Conservation (phyloP, 2,329 filamentous ascomycete species). For the Eutypella sp. region DNA sequence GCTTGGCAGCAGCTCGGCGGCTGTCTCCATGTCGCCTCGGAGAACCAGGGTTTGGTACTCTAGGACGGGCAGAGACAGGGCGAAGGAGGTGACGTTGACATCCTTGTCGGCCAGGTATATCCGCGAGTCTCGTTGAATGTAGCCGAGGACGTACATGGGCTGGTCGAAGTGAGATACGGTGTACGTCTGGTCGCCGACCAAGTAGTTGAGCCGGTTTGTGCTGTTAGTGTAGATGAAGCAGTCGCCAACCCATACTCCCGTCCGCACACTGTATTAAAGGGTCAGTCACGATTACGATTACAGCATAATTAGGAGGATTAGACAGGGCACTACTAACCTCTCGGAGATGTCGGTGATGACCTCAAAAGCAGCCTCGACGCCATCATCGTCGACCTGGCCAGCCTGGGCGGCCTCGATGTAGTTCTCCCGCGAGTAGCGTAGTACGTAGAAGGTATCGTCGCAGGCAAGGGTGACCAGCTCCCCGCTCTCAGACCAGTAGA, state of each 20-base stretch:
- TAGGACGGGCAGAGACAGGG: constrained; percentile 83
- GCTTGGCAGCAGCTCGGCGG: constrained; percentile 74
- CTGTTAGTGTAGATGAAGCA: constrained; percentile 98
- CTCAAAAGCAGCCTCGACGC: constrained; percentile 93
- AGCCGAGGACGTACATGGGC: constrained; percentile 90
- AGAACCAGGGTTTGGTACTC: constrained; percentile 97
- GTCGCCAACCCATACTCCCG: constrained; percentile 96
- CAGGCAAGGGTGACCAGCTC: constrained; percentile 90
- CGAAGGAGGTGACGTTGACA: constrained; percentile 84
- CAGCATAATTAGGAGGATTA: not conserved
- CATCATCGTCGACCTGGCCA: constrained; percentile 80
- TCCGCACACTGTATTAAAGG: constrained; percentile 63
- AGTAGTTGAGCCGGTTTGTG: constrained; percentile 94
- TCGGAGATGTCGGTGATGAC: constrained; percentile 95
- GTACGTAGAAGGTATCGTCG: constrained; percentile 91
- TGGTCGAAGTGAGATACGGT: constrained; percentile 96
- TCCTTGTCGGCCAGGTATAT: constrained; percentile 97
- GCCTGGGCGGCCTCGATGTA: constrained; percentile 79
- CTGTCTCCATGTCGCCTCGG: constrained; percentile 87
- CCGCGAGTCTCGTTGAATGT: constrained; percentile 89
- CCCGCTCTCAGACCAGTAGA: constrained; percentile 97
- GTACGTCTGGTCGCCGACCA: constrained; percentile 96
- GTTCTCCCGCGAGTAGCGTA: constrained; percentile 85
- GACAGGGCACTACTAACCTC: constrained; percentile 45
- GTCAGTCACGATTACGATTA: constrained; percentile 14